These are phyloP conservation scores for Naganishia sp. DNA, from an alignment of 1,284 basidiomycete species.

Conservation along the genomic window DNA sequence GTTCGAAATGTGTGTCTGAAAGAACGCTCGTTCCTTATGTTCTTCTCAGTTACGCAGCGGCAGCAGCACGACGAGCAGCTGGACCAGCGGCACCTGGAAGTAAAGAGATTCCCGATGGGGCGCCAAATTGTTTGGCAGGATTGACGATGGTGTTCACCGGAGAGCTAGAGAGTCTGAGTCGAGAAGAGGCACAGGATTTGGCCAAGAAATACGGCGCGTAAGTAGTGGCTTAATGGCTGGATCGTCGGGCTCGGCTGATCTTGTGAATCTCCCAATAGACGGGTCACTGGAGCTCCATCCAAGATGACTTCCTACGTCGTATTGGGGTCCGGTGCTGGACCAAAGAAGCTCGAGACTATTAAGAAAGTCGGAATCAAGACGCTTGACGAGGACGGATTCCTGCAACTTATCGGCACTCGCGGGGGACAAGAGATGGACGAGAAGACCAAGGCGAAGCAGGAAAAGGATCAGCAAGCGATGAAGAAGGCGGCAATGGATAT, in stretches of 20 bases:
- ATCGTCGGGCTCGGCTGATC: neutral
- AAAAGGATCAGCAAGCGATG: slow-evolving; percentile 67
- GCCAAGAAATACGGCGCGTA: slow-evolving; percentile 92
- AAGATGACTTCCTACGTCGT: slow-evolving; percentile 89
- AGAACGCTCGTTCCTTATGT: neutral
- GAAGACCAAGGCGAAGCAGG: slow-evolving; percentile 76
- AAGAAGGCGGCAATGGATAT: slow-evolving; percentile 68
- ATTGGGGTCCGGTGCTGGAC: slow-evolving; percentile 83
- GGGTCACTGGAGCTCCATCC: slow-evolving; percentile 83
- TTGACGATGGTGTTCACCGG: slow-evolving; percentile 95
- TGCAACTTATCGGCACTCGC: slow-evolving; percentile 75
- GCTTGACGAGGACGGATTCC: slow-evolving; percentile 83
- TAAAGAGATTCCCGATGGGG: slow-evolving; percentile 61
- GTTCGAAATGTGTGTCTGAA: neutral
- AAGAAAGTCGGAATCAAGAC: slow-evolving; percentile 74
- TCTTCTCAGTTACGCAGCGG: slow-evolving; percentile 55
- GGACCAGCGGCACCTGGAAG: slow-evolving; percentile 67
- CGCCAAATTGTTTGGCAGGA: slow-evolving; percentile 79
- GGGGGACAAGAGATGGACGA: slow-evolving; percentile 62
- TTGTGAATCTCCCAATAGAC: slow-evolving; percentile 56
- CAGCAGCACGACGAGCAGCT: slow-evolving; percentile 64
- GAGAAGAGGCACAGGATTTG: slow-evolving; percentile 83
- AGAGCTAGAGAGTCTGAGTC: slow-evolving; percentile 79
- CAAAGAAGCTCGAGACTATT: slow-evolving; percentile 80
- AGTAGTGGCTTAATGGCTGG: slow-evolving; percentile 42